Conservation (phyloP, 1,139 yeast species). For the Kodamaea sp. region DNA sequence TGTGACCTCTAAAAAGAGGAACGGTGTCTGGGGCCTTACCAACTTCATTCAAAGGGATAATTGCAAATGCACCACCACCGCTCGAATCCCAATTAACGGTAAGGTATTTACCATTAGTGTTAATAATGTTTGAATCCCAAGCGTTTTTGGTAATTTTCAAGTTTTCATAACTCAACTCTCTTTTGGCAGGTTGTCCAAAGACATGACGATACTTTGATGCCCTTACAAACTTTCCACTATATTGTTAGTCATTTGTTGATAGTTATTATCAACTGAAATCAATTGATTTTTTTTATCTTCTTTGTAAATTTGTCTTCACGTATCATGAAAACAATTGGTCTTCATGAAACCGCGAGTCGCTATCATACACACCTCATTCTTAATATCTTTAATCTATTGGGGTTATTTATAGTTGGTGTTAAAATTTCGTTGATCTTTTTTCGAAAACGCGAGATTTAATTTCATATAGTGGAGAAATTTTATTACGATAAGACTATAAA, state of each 20-base stretch:
- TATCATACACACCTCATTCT: too few relatives aligned
- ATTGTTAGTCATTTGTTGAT: constrained; percentile 10
- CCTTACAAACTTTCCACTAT: constrained; percentile 87
- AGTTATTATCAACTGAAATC: too few relatives aligned
- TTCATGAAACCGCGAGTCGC: too few relatives aligned
- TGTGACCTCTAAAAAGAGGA: constrained; percentile 91
- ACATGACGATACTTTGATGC: constrained; percentile 97
- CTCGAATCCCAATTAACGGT: constrained; percentile 91
- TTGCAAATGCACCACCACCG: constrained; percentile 97
- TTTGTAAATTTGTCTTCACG: too few relatives aligned
- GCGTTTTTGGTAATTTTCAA: constrained; percentile 84
- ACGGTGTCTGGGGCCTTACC: constrained; percentile 96
- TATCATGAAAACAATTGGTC: too few relatives aligned
- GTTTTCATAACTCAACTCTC: constrained; percentile 85
- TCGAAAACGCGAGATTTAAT: too few relatives aligned
- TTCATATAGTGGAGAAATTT: too few relatives aligned
- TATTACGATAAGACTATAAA: too few relatives aligned
- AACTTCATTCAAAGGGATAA: constrained; percentile 76
- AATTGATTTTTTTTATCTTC: too few relatives aligned
- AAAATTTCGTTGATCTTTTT: too few relatives aligned
- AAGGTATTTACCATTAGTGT: constrained; percentile 74
- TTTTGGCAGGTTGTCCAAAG: constrained; percentile 86
- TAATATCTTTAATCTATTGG: too few relatives aligned
- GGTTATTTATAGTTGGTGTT: too few relatives aligned
- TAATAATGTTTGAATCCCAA: constrained; percentile 89